Base-by-base conservation (phyloP, 257 asterid genomes). In the Haberlea rhodopensis region DNA sequence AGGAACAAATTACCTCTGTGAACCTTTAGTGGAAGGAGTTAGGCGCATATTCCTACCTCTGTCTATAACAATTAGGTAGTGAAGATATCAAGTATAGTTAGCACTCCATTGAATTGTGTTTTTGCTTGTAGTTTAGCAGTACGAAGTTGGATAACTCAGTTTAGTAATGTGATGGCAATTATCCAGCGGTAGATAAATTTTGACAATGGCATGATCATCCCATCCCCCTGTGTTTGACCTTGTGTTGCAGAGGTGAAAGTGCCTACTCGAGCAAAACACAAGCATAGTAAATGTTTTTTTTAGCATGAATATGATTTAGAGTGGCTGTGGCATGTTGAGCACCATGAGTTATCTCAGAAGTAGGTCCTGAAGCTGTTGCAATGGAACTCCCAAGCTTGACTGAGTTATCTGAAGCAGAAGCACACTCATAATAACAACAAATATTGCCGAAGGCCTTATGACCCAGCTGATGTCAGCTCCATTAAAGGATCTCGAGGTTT, bases 181-280 rank as follows among this genome's bases (percentile, higher is more conserved):
- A 75, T 78, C 64, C 19, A 84, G 87, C 34, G 82, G 81, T 87
- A 77, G 86, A 66, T 80, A 79, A 78, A 65, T 83, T 74, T 75
- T 81, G 81, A 75, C 77, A 80, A 75, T 85, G 84, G 79, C 87
- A 77, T 87, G 79, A 79, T 78, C 67, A 69, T 81, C 83, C 81
- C 67, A 69, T 81, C 83, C 81, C 77, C 84, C 78, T 89, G 86
- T 77, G 81, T 86, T 84, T 89, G 87, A 85, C 87, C 83, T 86
- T 81, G 85, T 82, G 88, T 86, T 84, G 90, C 76, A 80, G 89
- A 86, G 88, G 96, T 52, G 84, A 59, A 74, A 83, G 77, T 72
- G 68, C 70, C 74, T 79, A 67, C 80, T 64, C 70, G 45, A 72
- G 79, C 77, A 57, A 69, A 71, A 62, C 64, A 65, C 57, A 26